Percentiles rank a stretch among this genome's conserved stretches.
These are phyloP conservation scores for Soucietia sequanensis DNA, from an alignment of 805 yeast genomes.

Conservation along the genomic window DNA sequence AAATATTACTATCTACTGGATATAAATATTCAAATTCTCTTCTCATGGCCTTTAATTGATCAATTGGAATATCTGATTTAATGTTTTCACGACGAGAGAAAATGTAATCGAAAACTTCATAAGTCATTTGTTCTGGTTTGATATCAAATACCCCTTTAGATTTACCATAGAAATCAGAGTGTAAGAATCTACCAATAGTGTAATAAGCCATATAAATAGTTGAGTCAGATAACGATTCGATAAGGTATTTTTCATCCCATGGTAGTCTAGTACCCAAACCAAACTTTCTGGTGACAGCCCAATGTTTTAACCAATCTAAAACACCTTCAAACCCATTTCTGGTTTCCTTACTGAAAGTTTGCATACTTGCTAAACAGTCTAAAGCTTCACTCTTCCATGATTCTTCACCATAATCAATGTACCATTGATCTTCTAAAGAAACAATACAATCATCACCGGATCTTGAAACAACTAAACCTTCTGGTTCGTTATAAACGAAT, in stretches of 20 bases:
- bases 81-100: conserved; percentile 69
- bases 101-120: conserved; percentile 88
- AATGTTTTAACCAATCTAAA: conserved; percentile 92
- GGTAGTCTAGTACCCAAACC: conserved; percentile 95
- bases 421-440: conserved; percentile 98
- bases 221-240: conserved; percentile 94
- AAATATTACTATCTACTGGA: conserved; percentile 87
- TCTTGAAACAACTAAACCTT: conserved; percentile 83
- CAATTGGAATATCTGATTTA: conserved; percentile 58
- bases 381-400: conserved; percentile 79
- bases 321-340: conserved; percentile 91
- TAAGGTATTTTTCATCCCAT: conserved; percentile 92
- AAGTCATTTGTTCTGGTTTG: conserved; percentile 82
- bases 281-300: conserved; percentile 97
- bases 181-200: conserved; percentile 84
- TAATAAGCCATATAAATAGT: conserved; percentile 94
- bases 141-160: conserved; percentile 71
- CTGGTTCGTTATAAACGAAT: conserved; percentile 93
- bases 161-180: conserved; percentile 81
- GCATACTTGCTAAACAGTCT: conserved; percentile 74
- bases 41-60: conserved; percentile 69
- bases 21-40: conserved; percentile 96
- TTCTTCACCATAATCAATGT: conserved; percentile 94
- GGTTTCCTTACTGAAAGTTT: conserved; percentile 78
- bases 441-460: conserved; percentile 97